These are phyloP conservation scores for Cadophora sp. DNA, from an alignment of 2,329 filamentous ascomycete species.

Conservation along the genomic window DNA sequence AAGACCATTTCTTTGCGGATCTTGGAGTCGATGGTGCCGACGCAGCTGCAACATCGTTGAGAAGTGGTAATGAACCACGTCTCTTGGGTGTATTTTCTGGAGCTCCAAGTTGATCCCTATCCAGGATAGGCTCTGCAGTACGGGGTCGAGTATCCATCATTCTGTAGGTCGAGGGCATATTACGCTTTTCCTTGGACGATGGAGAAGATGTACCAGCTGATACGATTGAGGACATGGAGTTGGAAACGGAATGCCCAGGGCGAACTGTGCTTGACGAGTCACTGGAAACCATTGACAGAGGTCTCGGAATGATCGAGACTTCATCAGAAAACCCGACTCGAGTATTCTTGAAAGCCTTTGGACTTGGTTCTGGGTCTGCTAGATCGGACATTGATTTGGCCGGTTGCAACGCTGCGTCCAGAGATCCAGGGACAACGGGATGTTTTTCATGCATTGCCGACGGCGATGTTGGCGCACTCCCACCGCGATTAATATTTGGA, in stretches of 20 bases:
- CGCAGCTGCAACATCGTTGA: constrained; percentile 48
- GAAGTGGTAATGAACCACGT: constrained; percentile 65
- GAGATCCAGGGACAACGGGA: constrained; percentile 33
- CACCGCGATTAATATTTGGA: constrained; percentile 36
- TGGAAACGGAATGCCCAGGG: constrained; percentile 75
- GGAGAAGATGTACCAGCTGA: constrained; percentile 61
- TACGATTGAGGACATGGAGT: constrained; percentile 80
- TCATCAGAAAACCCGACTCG: constrained; percentile 86
- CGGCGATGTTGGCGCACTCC: constrained; percentile 52
- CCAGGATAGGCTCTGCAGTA: constrained; percentile 74
- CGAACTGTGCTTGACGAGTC: constrained; percentile 78
- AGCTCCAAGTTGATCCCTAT: constrained; percentile 46
- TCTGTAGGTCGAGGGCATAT: constrained; percentile 49
- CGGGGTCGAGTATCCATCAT: constrained; percentile 65
- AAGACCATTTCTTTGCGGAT: constrained; percentile 46
- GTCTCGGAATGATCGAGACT: constrained; percentile 82
- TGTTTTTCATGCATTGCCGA: constrained; percentile 45
- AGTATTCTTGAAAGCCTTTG: constrained; percentile 54
- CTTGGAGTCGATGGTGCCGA: constrained; percentile 45
- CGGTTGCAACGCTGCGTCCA: constrained; percentile 36
- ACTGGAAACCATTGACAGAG: constrained; percentile 82
- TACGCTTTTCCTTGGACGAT: constrained; percentile 51
- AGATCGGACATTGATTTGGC: constrained; percentile 23
- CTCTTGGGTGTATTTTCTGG: constrained; percentile 49
- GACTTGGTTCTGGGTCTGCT: constrained; percentile 23